Evolutionary conservation across 2,329 filamentous ascomycete species (phyloP), one percentile per base, ranked within the genome.

Genomic region (Venturia carpophila): DNA sequence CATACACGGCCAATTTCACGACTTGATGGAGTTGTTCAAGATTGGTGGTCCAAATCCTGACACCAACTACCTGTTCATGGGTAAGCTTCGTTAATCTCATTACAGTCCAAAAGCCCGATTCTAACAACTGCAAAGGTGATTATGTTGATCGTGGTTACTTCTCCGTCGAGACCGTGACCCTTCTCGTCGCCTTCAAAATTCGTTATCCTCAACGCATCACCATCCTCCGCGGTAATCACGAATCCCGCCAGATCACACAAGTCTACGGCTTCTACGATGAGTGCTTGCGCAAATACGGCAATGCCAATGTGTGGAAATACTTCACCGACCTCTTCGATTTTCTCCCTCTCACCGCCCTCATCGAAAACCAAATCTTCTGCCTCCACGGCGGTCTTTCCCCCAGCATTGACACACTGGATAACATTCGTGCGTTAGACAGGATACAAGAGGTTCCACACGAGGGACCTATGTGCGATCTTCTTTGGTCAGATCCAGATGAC

Each of bases 31-130:
- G 80, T 86, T 99, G 64, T 99, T 99, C 85, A 95, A 96, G 81
- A 97, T 99, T 77, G 94, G 94, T 71, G 94, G 94, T 64, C 92
- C 92, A 67, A 97, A 96, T 75, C 94, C 94, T 70, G 94, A 99
- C 78, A 97, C 94, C 75, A 97, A 97, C 82, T 97, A 97, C 79
- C 88, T 97, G 70, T 97, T 97, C 82, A 97, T 99, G 92, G 92
- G 91, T 94, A 80, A 74, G 86, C 73, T 60, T 19, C 19, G 19
- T 58, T 15, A 27, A 58, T 17, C 13, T 19, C 52, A 58, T 37
- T n/a, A n/a, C 17, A 37, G 7, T 52, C 6, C n/a, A 19, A 55
- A 49, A 3, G 17, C 6, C 17, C 17, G 41, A 24, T 5, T 27
- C 39, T 62, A 27, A 62, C 56, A 56, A 34, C 55, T 41, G 43